phyloP scores from a whole-genome alignment of 176 grass and related monocot genomes.

The Alopecurus myosuroides region DNA sequence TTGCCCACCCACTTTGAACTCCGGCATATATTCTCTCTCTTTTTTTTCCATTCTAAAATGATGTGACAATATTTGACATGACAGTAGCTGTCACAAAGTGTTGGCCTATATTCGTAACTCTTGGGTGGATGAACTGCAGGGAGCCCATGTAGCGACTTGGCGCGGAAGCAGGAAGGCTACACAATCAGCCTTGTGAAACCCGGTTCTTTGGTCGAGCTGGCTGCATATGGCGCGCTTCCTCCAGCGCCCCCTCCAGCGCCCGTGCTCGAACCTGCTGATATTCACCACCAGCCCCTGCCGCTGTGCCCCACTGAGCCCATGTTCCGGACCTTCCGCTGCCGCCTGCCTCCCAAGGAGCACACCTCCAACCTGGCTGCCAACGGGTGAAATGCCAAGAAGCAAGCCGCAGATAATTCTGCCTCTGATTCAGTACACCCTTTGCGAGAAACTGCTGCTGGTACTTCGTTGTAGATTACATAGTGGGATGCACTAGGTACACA shows the following conservation, averaged over 20 bases:
- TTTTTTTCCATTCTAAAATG: too few relatives aligned
- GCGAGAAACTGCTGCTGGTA: background rate
- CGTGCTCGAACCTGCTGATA: conserved; percentile 43
- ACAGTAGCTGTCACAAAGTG: background rate
- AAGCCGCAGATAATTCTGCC: background rate
- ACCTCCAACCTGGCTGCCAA: background rate
- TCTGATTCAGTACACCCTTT: background rate
- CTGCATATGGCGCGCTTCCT: conserved; percentile 28
- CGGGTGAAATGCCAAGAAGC: background rate
- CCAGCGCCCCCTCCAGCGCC: conserved; percentile 57
- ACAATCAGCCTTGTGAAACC: conserved; percentile 30
- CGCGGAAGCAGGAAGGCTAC: conserved; percentile 48
- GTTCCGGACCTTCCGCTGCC: conserved; percentile 13
- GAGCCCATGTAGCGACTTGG: conserved; percentile 59
- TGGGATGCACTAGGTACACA: background rate
- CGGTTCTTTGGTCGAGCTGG: conserved; percentile 41
- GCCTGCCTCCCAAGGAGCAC: background rate
- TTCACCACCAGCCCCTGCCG: conserved; percentile 64
- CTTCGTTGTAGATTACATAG: background rate
- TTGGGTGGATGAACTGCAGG: conserved; percentile 32
- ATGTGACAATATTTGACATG: too few relatives aligned
- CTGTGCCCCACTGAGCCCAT: background rate
- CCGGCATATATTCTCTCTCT: too few relatives aligned
- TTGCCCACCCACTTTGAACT: too few relatives aligned
- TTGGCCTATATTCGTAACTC: background rate